Conservation (phyloP, 106 monocot species). For the Acorus gramineus region DNA sequence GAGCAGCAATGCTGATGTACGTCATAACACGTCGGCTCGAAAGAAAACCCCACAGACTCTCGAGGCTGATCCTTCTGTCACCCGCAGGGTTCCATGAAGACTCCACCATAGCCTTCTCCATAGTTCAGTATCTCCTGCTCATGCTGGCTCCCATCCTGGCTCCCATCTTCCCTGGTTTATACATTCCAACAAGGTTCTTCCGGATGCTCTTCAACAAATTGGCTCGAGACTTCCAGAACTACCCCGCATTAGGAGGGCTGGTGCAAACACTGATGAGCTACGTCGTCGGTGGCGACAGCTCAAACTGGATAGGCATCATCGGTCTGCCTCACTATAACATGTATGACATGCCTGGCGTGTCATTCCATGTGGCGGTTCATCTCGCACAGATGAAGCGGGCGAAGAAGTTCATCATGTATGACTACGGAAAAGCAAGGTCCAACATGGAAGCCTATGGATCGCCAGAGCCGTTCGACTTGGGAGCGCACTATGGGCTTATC, state of each 20-base stretch:
- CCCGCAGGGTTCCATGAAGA: constrained; percentile 97
- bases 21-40: constrained; percentile 49
- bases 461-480: constrained; percentile 66
- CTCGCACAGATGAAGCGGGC: constrained; percentile 82
- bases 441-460: constrained; percentile 79
- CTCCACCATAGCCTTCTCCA: constrained; percentile 47
- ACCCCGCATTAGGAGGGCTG: constrained; percentile 84
- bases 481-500: constrained; percentile 58
- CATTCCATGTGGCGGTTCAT: constrained; percentile 72
- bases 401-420: constrained; percentile 77
- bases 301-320: constrained; percentile 88
- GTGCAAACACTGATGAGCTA: constrained; percentile 94
- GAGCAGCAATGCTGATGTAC: constrained; percentile 92
- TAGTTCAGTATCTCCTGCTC: constrained; percentile 43
- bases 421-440: constrained; percentile 61
- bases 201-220: constrained; percentile 94
- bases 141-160: constrained; percentile 70
- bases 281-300: constrained; percentile 86
- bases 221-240: constrained; percentile 83
- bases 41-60: constrained; percentile 61
- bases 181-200: constrained; percentile 92
- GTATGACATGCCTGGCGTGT: constrained; percentile 96
- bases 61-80: constrained; percentile 71
- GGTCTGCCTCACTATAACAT: constrained; percentile 94
- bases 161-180: constrained; percentile 68